phyloP scores from a whole-genome alignment of 148 eudicot genomes.

The Vaccinium myrtillus region DNA sequence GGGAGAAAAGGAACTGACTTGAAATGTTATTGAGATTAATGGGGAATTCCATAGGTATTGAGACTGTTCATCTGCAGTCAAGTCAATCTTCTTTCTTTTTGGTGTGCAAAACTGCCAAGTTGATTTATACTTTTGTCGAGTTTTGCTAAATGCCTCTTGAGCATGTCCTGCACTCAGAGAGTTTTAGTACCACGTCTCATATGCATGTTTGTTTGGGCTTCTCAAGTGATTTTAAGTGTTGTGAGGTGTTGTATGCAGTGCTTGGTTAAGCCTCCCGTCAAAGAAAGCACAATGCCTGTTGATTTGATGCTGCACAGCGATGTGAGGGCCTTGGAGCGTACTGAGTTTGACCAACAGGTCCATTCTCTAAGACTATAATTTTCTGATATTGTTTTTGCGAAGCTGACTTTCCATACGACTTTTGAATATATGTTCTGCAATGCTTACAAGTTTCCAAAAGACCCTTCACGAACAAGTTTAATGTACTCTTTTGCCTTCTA shows the following conservation, averaged over 20 bases:
- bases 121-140: neutral
- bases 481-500: slow-evolving; percentile 5
- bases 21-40: neutral
- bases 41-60: neutral
- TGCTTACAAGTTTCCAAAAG: neutral
- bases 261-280: slow-evolving; percentile 74
- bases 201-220: neutral
- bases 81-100: neutral
- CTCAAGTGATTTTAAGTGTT: neutral
- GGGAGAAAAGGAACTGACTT: neutral
- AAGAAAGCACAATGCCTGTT: slow-evolving; percentile 70
- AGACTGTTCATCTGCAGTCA: neutral
- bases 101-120: neutral
- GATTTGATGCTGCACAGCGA: slow-evolving; percentile 80
- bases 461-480: neutral
- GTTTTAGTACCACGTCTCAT: neutral
- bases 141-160: neutral
- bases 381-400: neutral
- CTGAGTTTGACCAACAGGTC: slow-evolving; percentile 88
- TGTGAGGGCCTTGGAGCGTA: slow-evolving; percentile 80
- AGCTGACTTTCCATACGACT: neutral
- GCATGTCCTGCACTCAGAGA: neutral
- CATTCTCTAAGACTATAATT: neutral
- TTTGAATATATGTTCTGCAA: neutral
- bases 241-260: slow-evolving; percentile 38